Evolutionary conservation across 1,284 basidiomycete genomes (phyloP), one percentile per base, ranked within the genome.

Genomic region (Ceratobasidium theobromae): DNA sequence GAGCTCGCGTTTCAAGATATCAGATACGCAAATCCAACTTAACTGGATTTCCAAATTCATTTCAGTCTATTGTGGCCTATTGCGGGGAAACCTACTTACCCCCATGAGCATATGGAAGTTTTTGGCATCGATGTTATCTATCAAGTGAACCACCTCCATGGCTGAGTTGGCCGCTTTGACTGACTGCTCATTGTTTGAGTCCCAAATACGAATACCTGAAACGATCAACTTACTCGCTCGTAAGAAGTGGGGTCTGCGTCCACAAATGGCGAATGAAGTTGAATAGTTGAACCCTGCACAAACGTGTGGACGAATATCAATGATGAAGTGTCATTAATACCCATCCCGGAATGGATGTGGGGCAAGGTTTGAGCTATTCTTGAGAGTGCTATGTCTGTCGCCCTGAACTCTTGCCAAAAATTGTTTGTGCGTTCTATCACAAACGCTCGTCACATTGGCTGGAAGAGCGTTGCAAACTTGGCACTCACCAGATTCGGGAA

Each of bases 1-100:
- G 82, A 68, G 79, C 25, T 90, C 86, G 52, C 82, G 80, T 65
- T 86, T 80, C 64, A 89, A 76, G 11, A 84, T 82, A 72, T 87
- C 85, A 58, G 86, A 84, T 25, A 81, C 84, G 58, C 79, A 80
- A 16, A 84, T 84, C 87, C 87, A 89, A 71, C 87, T 89, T 25
- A 62, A 41, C 58, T 62, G 25, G n/a, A n/a, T 28, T 28, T 40
- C 18, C 18, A 41, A 28, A 6, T n/a, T 49, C 16, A 84, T 82
- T 66, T 79, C 67, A 38, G 58, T n/a, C 11, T 16, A 58, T 16
- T 1, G 12, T 11, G 65, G 27, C 49, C 21, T 62, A 38, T 25
- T 21, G 33, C 25, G n/a, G 58, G 60, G 23, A 66, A 38, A 5
- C 4, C 27, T 53, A 65, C 65, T 40, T 62, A 72, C 70, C 57